Conservation (phyloP, 352 stramenopile genomes). For the Aphanomyces cochlioides region DNA sequence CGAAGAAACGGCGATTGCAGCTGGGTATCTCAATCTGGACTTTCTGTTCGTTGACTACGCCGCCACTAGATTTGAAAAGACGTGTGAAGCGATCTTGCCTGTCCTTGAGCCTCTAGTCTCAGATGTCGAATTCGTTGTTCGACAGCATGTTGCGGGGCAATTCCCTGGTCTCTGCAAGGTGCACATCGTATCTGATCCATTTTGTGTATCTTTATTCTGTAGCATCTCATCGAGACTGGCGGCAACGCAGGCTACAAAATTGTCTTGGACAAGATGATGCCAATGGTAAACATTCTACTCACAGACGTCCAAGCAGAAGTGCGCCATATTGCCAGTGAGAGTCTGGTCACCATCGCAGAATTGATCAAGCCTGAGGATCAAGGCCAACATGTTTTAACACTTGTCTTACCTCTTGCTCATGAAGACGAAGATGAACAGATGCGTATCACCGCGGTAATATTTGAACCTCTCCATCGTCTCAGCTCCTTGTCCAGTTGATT, state of each 20-base stretch:
- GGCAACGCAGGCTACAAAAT: conserved; percentile 60
- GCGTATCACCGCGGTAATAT: conserved; percentile 83
- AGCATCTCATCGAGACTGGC: conserved; percentile 53
- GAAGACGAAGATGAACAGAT: conserved; percentile 91
- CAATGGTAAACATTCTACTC: conserved; percentile 64
- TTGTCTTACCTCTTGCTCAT: conserved; percentile 89
- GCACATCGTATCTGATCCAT: not conserved
- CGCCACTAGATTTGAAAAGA: conserved; percentile 59
- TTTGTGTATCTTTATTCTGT: not conserved
- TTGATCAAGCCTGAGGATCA: conserved; percentile 87
- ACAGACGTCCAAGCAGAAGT: conserved; percentile 88
- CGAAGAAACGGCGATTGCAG: conserved; percentile 75
- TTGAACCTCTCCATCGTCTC: not conserved
- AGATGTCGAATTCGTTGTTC: conserved; percentile 93
- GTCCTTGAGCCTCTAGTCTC: conserved; percentile 78
- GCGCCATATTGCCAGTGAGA: conserved; percentile 76
- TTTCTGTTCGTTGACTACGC: conserved; percentile 30
- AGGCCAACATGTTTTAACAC: conserved; percentile 86
- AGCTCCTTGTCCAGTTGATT: conserved; percentile 33
- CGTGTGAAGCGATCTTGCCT: conserved; percentile 86
- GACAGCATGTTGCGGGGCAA: conserved; percentile 90
- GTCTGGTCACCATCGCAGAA: conserved; percentile 80
- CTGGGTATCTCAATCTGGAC: conserved; percentile 42
- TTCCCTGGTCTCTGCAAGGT: conserved; percentile 74
- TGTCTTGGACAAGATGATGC: conserved; percentile 76